Evolutionary conservation across 169 alveolate genomes (phyloP).

Genomic region (Plasmodium blacklocki): DNA sequence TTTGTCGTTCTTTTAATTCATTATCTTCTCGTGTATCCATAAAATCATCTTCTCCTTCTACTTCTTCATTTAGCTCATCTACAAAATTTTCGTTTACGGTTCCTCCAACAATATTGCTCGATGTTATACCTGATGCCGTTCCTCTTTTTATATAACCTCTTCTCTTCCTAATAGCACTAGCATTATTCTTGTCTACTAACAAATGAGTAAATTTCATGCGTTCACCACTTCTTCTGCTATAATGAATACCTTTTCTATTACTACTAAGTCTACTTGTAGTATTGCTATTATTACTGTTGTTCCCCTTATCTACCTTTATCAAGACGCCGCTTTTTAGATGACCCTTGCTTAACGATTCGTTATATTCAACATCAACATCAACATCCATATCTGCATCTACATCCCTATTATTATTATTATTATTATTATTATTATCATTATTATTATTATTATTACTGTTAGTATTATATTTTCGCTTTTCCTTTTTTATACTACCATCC

Average conservation of each 20-base stretch:
- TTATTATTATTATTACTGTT: background rate
- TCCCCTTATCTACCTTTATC: background rate
- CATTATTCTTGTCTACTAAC: background rate
- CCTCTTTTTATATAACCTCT: conserved; percentile 2
- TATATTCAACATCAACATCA: too few relatives aligned
- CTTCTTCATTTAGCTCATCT: conserved; percentile 13
- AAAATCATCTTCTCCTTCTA: conserved; percentile 2
- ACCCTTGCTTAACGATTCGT: too few relatives aligned
- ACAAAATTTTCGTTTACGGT: conserved; percentile 12
- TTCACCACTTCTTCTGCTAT: conserved; percentile 34
- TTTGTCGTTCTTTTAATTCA: background rate
- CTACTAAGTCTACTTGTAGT: background rate
- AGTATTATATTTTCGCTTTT: background rate
- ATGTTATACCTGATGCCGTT: background rate
- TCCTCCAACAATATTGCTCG: background rate
- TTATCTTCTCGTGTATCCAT: background rate
- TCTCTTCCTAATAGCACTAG: background rate
- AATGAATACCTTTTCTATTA: conserved; percentile 8
- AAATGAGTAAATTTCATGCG: conserved; percentile 7
- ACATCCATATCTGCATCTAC: background rate
- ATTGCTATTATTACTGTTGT: background rate
- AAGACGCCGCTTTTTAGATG: too few relatives aligned
- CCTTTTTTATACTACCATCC: background rate
- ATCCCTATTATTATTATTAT: background rate
- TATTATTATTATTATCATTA: background rate